These are phyloP conservation scores for Penicillium sp. DNA, from an alignment of 2,329 filamentous ascomycete species.

Conservation along the genomic window DNA sequence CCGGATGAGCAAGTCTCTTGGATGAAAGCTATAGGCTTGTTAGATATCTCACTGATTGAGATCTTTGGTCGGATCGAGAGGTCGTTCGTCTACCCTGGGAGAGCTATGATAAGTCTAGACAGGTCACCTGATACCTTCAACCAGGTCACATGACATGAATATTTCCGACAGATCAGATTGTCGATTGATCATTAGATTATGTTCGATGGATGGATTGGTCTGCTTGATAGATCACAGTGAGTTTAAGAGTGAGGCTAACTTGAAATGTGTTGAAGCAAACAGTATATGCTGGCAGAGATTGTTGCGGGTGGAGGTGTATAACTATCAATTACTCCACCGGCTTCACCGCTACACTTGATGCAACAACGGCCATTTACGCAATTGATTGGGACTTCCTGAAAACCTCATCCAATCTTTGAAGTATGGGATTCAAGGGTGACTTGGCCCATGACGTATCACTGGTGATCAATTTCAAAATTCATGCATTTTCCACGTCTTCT, in stretches of 20 bases:
- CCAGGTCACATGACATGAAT: neutral
- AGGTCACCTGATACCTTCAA: neutral
- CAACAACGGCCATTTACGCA: neutral
- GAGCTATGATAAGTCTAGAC: neutral
- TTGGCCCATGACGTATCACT: neutral
- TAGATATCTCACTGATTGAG: neutral
- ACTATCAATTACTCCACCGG: neutral
- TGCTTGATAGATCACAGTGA: too few relatives aligned
- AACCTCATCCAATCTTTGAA: neutral
- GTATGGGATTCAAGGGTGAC: too few relatives aligned
- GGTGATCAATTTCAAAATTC: neutral
- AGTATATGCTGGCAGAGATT: neutral
- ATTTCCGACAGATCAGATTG: constrained; percentile 3
- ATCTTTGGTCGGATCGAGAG: neutral
- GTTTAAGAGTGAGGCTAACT: neutral
- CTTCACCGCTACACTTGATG: constrained; percentile 3
- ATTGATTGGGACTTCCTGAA: neutral
- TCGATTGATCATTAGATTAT: neutral
- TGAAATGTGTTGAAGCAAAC: neutral
- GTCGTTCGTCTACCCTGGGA: neutral
- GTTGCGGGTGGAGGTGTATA: neutral
- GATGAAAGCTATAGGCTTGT: neutral
- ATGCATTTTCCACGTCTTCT: too few relatives aligned
- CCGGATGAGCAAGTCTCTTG: neutral
- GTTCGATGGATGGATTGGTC: neutral